Percentiles rank a stretch among this genome's conserved stretches.
phyloP scores from a whole-genome alignment of 257 asterid species.

The Primulina tabacum region DNA sequence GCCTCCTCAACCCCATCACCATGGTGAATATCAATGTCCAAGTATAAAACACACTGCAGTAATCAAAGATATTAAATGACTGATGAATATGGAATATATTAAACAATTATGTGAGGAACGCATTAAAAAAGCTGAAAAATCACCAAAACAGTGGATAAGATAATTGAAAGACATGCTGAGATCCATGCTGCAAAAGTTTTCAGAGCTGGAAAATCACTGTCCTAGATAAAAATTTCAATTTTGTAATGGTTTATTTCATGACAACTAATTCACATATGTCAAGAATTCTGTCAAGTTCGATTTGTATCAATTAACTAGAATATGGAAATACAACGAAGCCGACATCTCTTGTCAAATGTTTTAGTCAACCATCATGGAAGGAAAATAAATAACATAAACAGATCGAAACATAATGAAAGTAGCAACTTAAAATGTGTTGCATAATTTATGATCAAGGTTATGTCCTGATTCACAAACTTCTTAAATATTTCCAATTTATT shows the following conservation, averaged over 20 bases:
- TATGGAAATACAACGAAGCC: too few relatives aligned
- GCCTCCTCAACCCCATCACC: conserved; percentile 58
- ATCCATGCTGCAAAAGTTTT: neutral
- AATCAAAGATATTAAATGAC: neutral
- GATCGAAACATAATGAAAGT: too few relatives aligned
- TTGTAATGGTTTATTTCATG: neutral
- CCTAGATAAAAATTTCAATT: neutral
- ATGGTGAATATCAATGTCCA: conserved; percentile 51
- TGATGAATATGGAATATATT: too few relatives aligned
- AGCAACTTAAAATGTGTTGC: neutral
- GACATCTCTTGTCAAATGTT: neutral
- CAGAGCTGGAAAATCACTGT: neutral
- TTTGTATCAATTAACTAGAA: neutral
- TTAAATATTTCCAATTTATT: neutral
- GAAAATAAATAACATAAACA: neutral
- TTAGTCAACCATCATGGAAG: neutral
- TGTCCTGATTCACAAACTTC: neutral
- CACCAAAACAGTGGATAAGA: neutral
- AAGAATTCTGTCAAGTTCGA: neutral
- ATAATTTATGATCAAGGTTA: neutral
- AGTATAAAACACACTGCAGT: conserved; percentile 48
- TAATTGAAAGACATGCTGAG: neutral
- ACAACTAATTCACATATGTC: neutral
- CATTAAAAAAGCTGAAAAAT: neutral
- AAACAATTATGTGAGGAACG: neutral